Evolutionary conservation across 331 rosid species (phyloP), one percentile per base, ranked within the genome.

Genomic region (Erythrophleum ivorense): DNA sequence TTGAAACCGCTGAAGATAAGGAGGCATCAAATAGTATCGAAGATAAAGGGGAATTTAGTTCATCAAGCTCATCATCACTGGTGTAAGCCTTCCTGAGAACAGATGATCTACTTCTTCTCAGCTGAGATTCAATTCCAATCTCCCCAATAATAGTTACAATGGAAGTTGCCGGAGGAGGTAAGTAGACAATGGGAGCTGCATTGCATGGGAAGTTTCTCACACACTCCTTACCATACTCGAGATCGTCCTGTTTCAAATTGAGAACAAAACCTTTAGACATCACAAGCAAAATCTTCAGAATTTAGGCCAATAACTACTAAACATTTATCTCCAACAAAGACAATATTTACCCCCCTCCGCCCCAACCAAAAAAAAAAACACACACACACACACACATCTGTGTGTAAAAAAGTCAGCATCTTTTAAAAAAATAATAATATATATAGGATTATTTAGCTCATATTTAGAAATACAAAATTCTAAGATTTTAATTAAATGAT

Each of bases 51-150:
- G 97, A 92, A 40, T 85, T 88, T 72, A 96, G 75, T 74, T 96
- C 98, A 63, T 96, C 99, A 2, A 96, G 97, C 79, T 96, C 99
- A 55, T 96, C 99, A 77, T 94, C 99, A 64, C 99, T 96, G 76
- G 95, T 92, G 89, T 94, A 81, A 2, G 99, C 90, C 88, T 96
- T 96, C 84, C 95, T 83, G 48, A 89, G 80, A 78, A 94, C 87
- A 50, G 94, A 96, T 52, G 99, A 92, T 76, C 88, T 91, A 72
- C 93, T 91, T 91, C 97, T 90, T 87, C 88, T 92, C 15, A 96
- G 86, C 78, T 92, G 88, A 9, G 94, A 71, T 69, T 88, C 90
- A 29, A 84, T 70, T 84, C 94, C 91, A 43, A 78, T 73, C 70
- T 91, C 92, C 50, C 95, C 97, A 0, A 85, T 83, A 73, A 94